Base-by-base conservation (phyloP, 768 basidiomycete genomes). In the Kwoniella europaea region DNA sequence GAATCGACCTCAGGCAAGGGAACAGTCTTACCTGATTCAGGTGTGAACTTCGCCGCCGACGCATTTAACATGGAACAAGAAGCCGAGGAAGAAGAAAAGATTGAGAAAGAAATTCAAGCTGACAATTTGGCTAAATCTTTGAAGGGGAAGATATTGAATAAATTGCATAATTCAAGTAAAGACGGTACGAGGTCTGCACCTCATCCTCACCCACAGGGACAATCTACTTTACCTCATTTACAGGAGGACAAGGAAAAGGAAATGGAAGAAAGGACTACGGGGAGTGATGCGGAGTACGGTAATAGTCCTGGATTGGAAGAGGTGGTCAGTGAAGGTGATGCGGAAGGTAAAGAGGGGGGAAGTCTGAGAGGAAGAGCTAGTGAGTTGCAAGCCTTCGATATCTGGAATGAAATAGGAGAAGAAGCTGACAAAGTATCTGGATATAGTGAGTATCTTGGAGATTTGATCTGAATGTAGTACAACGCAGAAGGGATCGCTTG, bases 231-330 rank as follows among this genome's bases (percentile, higher is more conserved):
- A 41, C 43, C 54, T 35, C 59, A 63, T 56, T 62, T 65, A 16
- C 15, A 67, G 66, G 65, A 60, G 57, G 63, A 70, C 58, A 41
- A 63, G 56, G 88, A 89, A 68, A 62, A 67, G 53, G 88, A 89
- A 69, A 89, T 94, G 74, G 57, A 46, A 24, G 24, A 41, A 29
- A 54, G 35, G 35, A 63, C 68, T 1, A 62, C 68, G 22, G 63
- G 68, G 3, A 70, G 68, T 35, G 68, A 69, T 57, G 60, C 42
- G 3, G 60, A 57, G 16, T 70, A 58, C 65, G 87, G 90, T 87
- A 94, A 94, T 27, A 35, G 35, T 35, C 35, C 35, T 35, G 35
- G 6, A 6, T 35, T 9, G 35, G 69, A 67, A 15, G 59, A 62
- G 29, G 63, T 53, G 53, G 42, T 63, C 2, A 69, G 69, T 56